These are phyloP conservation scores for Trichosanthes truncata DNA, from an alignment of 306 rosid genomes.

Conservation along the genomic window DNA sequence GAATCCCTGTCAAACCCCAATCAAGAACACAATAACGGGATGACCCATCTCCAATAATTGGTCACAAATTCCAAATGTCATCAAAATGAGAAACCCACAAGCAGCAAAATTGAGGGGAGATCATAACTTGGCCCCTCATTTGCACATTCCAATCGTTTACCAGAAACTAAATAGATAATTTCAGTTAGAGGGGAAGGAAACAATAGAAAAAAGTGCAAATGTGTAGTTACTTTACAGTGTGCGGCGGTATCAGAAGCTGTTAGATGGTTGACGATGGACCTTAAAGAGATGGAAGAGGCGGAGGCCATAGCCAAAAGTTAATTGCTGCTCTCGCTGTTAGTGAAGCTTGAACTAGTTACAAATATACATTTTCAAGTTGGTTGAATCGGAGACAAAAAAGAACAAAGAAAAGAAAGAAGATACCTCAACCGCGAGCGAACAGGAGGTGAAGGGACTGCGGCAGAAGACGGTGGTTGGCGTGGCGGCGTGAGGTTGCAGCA, in stretches of 20 bases:
- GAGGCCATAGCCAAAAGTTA: neutral
- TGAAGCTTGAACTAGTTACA: neutral
- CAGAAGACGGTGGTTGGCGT: too few relatives aligned
- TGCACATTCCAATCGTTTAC: neutral
- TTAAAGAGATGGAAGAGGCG: neutral
- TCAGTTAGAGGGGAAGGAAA: neutral
- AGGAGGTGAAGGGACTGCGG: too few relatives aligned
- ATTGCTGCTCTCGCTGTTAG: neutral
- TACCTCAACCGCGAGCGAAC: too few relatives aligned
- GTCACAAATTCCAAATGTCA: neutral
- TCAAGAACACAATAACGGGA: constrained; percentile 4
- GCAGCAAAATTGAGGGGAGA: neutral
- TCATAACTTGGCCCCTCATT: neutral
- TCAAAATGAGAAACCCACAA: neutral
- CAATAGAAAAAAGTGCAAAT: neutral
- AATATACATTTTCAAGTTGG: too few relatives aligned
- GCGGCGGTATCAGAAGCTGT: neutral
- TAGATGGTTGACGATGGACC: neutral
- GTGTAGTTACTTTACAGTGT: neutral
- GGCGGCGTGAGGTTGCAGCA: too few relatives aligned
- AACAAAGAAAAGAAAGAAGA: too few relatives aligned
- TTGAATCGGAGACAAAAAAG: too few relatives aligned
- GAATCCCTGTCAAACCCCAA: constrained; percentile 29
- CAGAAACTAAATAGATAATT: neutral
- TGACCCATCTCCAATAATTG: neutral